These are phyloP conservation scores for Fraxinus xanthoxyloides DNA, from an alignment of 305 asterid species.

Conservation along the genomic window DNA sequence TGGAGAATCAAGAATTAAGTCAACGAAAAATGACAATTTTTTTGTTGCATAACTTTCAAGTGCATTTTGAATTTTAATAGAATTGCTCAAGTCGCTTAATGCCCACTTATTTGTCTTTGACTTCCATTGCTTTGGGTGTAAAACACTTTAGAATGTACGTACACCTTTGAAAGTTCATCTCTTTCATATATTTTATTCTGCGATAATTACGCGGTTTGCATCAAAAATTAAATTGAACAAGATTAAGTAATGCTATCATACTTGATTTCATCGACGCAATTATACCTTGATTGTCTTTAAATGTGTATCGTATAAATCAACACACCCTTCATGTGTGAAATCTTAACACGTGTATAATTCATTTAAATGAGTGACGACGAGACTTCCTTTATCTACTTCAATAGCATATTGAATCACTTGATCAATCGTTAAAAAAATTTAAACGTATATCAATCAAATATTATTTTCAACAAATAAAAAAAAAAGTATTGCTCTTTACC, in stretches of 20 bases:
- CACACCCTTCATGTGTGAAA: neutral
- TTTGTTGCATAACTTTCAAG: conserved; percentile 4
- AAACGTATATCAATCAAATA: neutral
- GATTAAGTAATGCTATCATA: neutral
- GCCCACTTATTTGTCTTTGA: neutral
- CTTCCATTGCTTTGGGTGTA: neutral
- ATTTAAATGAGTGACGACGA: neutral
- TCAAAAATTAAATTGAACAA: neutral
- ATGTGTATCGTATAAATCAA: neutral
- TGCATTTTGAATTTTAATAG: neutral
- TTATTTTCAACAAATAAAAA: neutral
- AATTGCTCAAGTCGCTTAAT: neutral
- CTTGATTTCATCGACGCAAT: neutral
- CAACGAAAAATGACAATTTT: neutral
- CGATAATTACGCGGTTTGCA: neutral
- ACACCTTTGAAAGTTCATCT: neutral
- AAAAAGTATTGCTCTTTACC: neutral
- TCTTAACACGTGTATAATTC: neutral
- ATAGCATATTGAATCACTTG: neutral
- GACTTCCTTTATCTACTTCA: neutral
- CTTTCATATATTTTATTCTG: neutral
- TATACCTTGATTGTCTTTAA: neutral
- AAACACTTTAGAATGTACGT: neutral
- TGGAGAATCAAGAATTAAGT: neutral
- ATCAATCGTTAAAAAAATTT: neutral